Evolutionary conservation across 2,329 filamentous ascomycete genomes (phyloP), one percentile per base, ranked within the genome.

Genomic region (Trichophyton schoenleinii): DNA sequence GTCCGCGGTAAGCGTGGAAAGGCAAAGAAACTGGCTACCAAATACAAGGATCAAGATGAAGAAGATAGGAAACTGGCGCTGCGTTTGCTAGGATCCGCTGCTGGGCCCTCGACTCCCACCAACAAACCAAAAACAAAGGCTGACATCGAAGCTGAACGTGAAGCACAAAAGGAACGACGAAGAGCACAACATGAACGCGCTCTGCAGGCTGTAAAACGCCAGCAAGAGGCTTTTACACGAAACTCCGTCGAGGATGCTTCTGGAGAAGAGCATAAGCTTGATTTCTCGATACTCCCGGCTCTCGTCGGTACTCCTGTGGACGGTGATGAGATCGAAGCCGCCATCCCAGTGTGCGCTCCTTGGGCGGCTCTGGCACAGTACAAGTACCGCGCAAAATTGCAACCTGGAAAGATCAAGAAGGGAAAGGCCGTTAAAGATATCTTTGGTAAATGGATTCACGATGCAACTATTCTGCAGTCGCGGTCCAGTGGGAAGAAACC

Each of bases 341-440:
- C 82, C 0, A 79, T 86, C 57, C 82, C 83, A 1, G 77, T 86
- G 5, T 84, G 82, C 60, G 83, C 83, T 8, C 83, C 83, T 0
- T 86, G 83, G 83, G 75, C 78, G n/a, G 80, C 83, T 0, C 72
- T 86, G 60, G 75, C 75, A 1, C 83, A 82, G 61, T 88, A 87
- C 75, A 96, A 96, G 75, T 97, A 96, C 79, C 95, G 95, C 74
- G 89, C 86, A 60, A 99, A 99, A 78, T 74, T 99, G 68, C 94
- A 97, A 74, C 94, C 94, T 0, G 94, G 94, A 0, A 76, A 85
- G 0, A 81, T 87, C 65, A 99, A 97, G 80, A 96, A 96, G 77
- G 92, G 94, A 8, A 97, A 96, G 72, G 91, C 91, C 0, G 85
- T 96, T 57, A 89, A 89, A 71, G 92, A 97, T 74, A 87, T 97